Base-by-base conservation (phyloP, 169 alveolate genomes). In the Babesia divergens region DNA sequence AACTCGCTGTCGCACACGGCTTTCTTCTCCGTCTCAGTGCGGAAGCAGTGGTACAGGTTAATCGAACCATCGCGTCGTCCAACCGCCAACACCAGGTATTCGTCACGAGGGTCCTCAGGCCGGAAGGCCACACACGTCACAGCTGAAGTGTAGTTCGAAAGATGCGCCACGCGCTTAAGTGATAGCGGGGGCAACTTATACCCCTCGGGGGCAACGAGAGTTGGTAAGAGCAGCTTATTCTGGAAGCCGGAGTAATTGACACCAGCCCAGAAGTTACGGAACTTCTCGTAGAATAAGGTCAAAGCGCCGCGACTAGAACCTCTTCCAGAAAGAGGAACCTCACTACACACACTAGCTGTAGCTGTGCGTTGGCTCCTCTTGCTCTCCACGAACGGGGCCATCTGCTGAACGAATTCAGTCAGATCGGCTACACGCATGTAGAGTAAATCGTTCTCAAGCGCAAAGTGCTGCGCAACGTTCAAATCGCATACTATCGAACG, bases 11-110 rank as follows among this genome's bases (percentile, higher is more conserved):
- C 35, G 40, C 26, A 31, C 38, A 46, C 56, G 22, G 65, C 82
- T 43, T n/a, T 54, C 74, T 60, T 18, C 65, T 88, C 93, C 3
- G 85, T 51, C n/a, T 49, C 64, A 1, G 91, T 88, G 18, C 90
- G 84, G 58, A 49, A 83, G 29, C 80, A 74, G 58, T 84, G 87
- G 58, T 82, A 88, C 22, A 88, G 56, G 43, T 90, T 86, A 9
- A 91, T 87, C 11, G 85, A 22, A 2, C 95, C 95, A 32, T 90
- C 91, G 44, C 91, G 83, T 28, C 94, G 82, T 6, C 94, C 95
- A 29, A 90, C 95, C n/a, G 94, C 91, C 32, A 91, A 75, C 77
- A 91, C 55, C 2, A 89, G 72, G 76, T 85, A 84, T 42, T 75
- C 60, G 58, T 87, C 91, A 40, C 83, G 74, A 5, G 91, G 67